Evolutionary conservation across 805 yeast genomes (phyloP).

Genomic region (Myxozyma lipomycoides): DNA sequence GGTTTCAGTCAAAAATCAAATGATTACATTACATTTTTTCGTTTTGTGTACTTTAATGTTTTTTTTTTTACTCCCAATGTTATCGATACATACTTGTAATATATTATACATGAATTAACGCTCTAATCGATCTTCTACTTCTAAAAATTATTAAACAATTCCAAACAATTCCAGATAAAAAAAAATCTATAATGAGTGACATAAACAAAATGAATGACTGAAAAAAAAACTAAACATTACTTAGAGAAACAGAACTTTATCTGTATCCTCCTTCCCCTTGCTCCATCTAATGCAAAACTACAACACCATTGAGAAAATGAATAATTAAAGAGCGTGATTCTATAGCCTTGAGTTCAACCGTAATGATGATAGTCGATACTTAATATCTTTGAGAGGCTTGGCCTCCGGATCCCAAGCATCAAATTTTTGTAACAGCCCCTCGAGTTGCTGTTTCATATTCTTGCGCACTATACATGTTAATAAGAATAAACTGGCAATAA

Average conservation of each 20-base stretch:
- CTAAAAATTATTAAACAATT: not conserved
- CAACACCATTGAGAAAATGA: not conserved
- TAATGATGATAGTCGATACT: conserved; percentile 55
- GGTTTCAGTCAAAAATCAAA: no score
- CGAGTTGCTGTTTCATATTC: conserved; percentile 48
- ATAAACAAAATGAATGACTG: not conserved
- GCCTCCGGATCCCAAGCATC: conserved; percentile 85
- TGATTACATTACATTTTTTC: no score
- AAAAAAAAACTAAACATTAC: not conserved
- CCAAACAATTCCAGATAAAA: no score
- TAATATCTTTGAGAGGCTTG: conserved; percentile 75
- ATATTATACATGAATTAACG: not conserved
- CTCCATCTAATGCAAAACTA: no score
- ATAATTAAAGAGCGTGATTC: not conserved
- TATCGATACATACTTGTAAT: not conserved
- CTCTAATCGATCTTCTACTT: not conserved
- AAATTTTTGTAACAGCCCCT: conserved; percentile 61
- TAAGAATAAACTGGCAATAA: conserved; percentile 37
- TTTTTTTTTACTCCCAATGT: no score
- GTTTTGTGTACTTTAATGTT: no score
- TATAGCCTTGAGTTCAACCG: not conserved
- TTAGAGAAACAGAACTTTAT: no score
- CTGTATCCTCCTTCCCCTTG: not conserved
- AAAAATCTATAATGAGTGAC: no score
- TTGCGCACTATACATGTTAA: conserved; percentile 35